Base-by-base conservation (phyloP, 2,329 filamentous ascomycete species). In the Microdochium trichocladiopsis region DNA sequence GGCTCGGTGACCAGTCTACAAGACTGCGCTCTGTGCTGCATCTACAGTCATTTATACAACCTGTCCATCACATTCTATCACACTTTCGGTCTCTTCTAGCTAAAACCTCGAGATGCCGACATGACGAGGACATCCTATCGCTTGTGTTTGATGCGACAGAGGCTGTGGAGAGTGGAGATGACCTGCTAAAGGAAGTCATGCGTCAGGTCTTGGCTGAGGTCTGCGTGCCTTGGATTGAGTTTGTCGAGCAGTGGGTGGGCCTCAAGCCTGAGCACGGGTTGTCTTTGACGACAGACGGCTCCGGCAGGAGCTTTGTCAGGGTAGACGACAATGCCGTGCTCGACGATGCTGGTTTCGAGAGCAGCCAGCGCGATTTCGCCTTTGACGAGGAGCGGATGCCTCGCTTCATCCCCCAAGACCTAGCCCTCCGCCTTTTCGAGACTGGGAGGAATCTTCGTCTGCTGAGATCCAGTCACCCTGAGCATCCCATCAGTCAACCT, bases 391-490 rank as follows among this genome's bases (percentile, higher is more conserved):
- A 79, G 25, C 80, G 80, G 56, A 83, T 94, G 69, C 89, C 89
- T 0, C 73, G 76, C 2, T 94, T 94, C 58, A 75, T 95, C 47
- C 79, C 84, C 0, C 66, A 73, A 4, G 88, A 94, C 53, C 79
- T 92, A 57, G 84, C 83, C 2, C 77, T 80, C 50, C 72, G 77
- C 4, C 82, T 94, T n/a, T 92, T 93, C 57, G 89, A 95, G 63
- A 87, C 85, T 3, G 90, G 89, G 3, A 82, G 80, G 60, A 93
- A 87, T 63, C 69, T 95, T 48, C 81, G 87, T 8, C 83, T 94
- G 51, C 74, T 95, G 48, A 80, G 83, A 58, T 72, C 74, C 22
- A 83, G 87, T 58, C 87, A 94, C 63, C 79, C 88, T 4, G 74
- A 83, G 2, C 88, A 95, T 63, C 83, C 86, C 0, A 71, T 94